phyloP scores from a whole-genome alignment of 345 rosid genomes.

The Erodium maritimum region DNA sequence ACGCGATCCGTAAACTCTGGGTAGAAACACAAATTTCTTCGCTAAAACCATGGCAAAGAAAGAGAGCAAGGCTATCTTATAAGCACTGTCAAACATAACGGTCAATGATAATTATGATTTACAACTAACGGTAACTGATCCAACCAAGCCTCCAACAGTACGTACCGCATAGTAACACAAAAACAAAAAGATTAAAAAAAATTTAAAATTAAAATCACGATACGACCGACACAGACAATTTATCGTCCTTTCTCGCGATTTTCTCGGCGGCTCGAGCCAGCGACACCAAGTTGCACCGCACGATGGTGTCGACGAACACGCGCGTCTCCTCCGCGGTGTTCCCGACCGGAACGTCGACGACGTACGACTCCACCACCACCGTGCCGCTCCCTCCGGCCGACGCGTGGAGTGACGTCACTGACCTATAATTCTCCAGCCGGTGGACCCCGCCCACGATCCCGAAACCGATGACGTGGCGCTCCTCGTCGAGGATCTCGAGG shows the following conservation, averaged over 20 bases:
- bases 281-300: conserved; percentile 78
- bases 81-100: no score
- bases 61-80: no score
- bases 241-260: conserved; percentile 16
- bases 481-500: conserved; percentile 86
- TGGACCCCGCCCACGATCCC: conserved; percentile 88
- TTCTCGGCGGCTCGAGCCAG: conserved; percentile 65
- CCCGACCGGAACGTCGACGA: conserved; percentile 73
- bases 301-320: conserved; percentile 63
- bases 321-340: conserved; percentile 83
- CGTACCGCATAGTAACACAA: no score
- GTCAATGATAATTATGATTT: no score
- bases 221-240: no score
- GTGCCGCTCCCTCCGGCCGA: conserved; percentile 26
- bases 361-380: conserved; percentile 75
- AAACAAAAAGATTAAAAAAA: no score
- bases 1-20: no score
- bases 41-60: no score
- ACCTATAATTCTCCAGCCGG: conserved; percentile 59
- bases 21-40: no score
- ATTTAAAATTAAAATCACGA: no score
- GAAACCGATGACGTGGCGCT: conserved; percentile 66
- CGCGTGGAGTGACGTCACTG: conserved; percentile 78
- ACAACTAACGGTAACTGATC: no score
- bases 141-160: no score